phyloP scores from a whole-genome alignment of 768 basidiomycete species.

The Podaxis sp. region DNA sequence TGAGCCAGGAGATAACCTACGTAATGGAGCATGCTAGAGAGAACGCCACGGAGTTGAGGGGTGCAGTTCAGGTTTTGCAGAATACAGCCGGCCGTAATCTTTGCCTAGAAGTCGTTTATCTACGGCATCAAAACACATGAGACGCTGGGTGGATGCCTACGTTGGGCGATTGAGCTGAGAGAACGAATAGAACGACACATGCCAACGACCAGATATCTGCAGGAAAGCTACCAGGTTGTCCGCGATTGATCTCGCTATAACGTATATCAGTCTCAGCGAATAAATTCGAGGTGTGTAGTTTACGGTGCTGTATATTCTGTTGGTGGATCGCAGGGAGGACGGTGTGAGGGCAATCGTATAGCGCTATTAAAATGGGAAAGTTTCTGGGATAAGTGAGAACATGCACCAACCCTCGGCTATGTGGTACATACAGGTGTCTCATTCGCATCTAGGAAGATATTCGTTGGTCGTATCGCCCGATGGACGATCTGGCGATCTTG shows the following conservation, averaged over 20 bases:
- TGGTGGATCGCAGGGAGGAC: slow-evolving; percentile 15
- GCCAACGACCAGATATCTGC: slow-evolving; percentile 50
- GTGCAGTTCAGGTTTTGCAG: neutral
- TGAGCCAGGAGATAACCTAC: neutral
- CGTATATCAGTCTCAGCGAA: neutral
- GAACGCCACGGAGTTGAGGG: slow-evolving; percentile 2
- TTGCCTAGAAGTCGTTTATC: neutral
- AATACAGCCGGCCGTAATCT: neutral
- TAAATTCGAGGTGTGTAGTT: slow-evolving; percentile 10
- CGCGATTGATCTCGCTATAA: slow-evolving; percentile 37
- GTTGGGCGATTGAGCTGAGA: slow-evolving; percentile 30
- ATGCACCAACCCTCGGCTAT: neutral
- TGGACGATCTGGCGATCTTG: slow-evolving; percentile 41
- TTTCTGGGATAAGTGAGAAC: slow-evolving; percentile 33
- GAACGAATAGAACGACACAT: slow-evolving; percentile 35
- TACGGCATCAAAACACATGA: neutral
- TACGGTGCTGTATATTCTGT: slow-evolving; percentile 39
- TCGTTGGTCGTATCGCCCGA: slow-evolving; percentile 37
- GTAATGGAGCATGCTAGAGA: slow-evolving; percentile 3
- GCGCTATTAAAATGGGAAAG: slow-evolving; percentile 39
- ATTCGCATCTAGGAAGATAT: slow-evolving; percentile 38
- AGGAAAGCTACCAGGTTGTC: slow-evolving; percentile 30
- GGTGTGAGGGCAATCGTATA: slow-evolving; percentile 23
- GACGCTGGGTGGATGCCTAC: slow-evolving; percentile 18
- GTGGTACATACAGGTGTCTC: slow-evolving; percentile 34